Base-by-base conservation (phyloP, 2,329 filamentous ascomycete species). In the Penicillium sp. region DNA sequence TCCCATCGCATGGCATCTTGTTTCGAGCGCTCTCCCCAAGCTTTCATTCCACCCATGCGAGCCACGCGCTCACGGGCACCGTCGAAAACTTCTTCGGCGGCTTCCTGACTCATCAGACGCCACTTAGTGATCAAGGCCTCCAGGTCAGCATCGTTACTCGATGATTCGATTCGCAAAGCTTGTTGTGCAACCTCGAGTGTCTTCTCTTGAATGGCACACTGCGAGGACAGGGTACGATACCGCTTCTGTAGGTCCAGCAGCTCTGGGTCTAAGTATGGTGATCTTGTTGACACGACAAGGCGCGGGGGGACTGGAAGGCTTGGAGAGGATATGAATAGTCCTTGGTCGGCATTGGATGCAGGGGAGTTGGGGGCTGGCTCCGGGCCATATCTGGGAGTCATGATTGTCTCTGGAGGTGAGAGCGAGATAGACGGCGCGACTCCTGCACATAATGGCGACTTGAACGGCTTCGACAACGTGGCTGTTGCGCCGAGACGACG, bases 381-480 rank as follows among this genome's bases (percentile, higher is more conserved):
- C 39, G 44, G n/a, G 16, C 39, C 27, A 31, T 50, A 27, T 14
- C 42, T 42, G n/a, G 35, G 14, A 5, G 31, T 42, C 31, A 8
- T 35, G 40, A n/a, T 35, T 25, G 38, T 9, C 14, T 42, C 33
- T 47, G 50, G 27, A 52, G 50, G 42, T 28, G 43, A 53, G 16
- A 30, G 51, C 16, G 35, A 24, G 27, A 33, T 35, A 50, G 50
- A 44, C 11, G 44, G 42, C 58, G 54, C 25, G 31, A 55, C 49
- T 9, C 52, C 48, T 20, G 64, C 78, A 58, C 79, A 81, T 54
- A 87, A 79, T 13, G 86, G 87, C 41, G 87, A 89, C 58, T 86
- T 85, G 74, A 90, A 90, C 0, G 87, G 87, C 65, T 85, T 87
- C 55, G 80, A 79, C 43, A 89, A 79, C 6, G 80, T 80, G n/a